These are phyloP conservation scores for Sporisorium scitamineum DNA, from an alignment of 1,284 basidiomycete species.

Conservation along the genomic window DNA sequence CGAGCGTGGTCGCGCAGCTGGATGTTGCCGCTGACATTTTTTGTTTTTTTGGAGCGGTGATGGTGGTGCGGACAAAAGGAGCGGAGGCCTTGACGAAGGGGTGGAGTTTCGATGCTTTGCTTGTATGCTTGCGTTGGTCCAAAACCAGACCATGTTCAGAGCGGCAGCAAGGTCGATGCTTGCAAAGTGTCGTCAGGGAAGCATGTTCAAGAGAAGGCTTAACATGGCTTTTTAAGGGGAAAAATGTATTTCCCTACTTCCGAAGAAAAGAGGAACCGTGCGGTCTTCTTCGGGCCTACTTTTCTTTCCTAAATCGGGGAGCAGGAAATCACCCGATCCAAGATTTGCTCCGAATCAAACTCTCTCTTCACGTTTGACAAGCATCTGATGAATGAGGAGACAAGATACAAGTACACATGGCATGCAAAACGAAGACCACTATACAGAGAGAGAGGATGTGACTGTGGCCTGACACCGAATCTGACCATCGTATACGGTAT, in stretches of 20 bases:
- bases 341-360: too few species aligned
- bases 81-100: too few species aligned
- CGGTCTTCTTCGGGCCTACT: slow-evolving; percentile 5
- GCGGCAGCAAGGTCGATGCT: background rate
- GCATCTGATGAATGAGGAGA: background rate
- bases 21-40: slow-evolving; percentile 12
- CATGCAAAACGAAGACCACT: too few species aligned
- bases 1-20: background rate
- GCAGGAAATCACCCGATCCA: background rate
- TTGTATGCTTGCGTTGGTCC: background rate
- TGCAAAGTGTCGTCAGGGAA: slow-evolving; percentile 4
- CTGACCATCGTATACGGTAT: slow-evolving; percentile 45
- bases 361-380: background rate
- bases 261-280: background rate
- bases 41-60: background rate
- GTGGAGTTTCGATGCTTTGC: background rate
- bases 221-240: slow-evolving; percentile 6
- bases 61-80: background rate
- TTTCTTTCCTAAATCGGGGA: slow-evolving; percentile 6
- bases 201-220: background rate
- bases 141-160: background rate
- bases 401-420: slow-evolving; percentile 3
- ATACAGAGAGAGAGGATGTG: too few species aligned
- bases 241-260: slow-evolving; percentile 22
- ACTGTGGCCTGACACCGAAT: background rate